phyloP scores from a whole-genome alignment of 257 asterid genomes.

The Penstemon newberryi region DNA sequence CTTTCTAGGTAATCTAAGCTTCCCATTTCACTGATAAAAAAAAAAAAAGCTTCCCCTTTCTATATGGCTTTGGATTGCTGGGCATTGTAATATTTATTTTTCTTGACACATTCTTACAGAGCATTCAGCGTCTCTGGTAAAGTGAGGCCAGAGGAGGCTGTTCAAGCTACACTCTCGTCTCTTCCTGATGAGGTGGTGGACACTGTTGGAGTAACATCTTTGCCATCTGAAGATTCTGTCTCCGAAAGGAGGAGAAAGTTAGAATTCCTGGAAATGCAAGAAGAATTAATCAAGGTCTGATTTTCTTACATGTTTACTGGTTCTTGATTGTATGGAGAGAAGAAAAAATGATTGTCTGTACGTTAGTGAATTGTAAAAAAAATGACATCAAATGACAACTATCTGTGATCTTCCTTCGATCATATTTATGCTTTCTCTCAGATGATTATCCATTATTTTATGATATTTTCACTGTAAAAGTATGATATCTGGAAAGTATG shows the following conservation, averaged over 20 bases:
- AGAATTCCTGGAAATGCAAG: conserved; percentile 96
- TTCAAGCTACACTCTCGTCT: conserved; percentile 87
- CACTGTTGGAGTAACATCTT: conserved; percentile 78
- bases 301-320: conserved; percentile 23
- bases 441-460: conserved; percentile 8
- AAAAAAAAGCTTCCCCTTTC: not conserved
- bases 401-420: conserved; percentile 22
- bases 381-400: conserved; percentile 8
- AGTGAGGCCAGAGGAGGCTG: conserved; percentile 91
- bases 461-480: not conserved
- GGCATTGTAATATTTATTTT: conserved; percentile 15
- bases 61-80: conserved; percentile 25
- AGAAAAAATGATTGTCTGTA: conserved; percentile 10
- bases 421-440: conserved; percentile 25
- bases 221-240: conserved; percentile 93
- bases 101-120: conserved; percentile 41
- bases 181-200: conserved; percentile 99
- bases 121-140: conserved; percentile 92
- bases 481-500: not conserved
- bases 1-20: conserved; percentile 67
- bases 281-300: conserved; percentile 83
- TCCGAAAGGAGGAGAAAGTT: conserved; percentile 95
- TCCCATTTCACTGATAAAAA: not conserved
- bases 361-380: conserved; percentile 8
- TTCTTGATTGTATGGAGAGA: conserved; percentile 25